A percentile compares a stretch with the other conserved stretches of the same genome.
These are phyloP conservation scores for Aspergillus novoparasiticus DNA, from an alignment of 2,329 filamentous ascomycete species.

Conservation along the genomic window DNA sequence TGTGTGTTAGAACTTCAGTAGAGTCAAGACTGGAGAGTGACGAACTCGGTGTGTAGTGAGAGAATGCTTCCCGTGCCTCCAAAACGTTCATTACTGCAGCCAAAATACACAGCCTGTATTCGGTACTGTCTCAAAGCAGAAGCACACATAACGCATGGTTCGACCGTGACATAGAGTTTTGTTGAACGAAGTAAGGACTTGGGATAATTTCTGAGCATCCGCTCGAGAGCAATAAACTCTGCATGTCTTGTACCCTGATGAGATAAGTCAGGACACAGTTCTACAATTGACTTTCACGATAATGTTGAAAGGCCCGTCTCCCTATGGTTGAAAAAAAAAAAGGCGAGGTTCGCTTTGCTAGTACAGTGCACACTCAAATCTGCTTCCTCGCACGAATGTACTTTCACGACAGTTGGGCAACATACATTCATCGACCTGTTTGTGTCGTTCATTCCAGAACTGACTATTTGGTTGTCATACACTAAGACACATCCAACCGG, in stretches of 20 bases:
- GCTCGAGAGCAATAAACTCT: slow-evolving; percentile 83
- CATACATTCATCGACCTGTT: slow-evolving; percentile 75
- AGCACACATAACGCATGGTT: slow-evolving; percentile 98
- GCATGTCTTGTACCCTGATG: slow-evolving; percentile 86
- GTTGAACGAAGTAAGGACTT: slow-evolving; percentile 70
- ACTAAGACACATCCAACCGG: slow-evolving; percentile 96
- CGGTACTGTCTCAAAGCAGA: slow-evolving; percentile 85
- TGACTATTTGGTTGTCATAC: slow-evolving; percentile 75
- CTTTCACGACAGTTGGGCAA: slow-evolving; percentile 6
- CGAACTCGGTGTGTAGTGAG: slow-evolving; percentile 73
- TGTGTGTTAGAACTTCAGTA: slow-evolving; percentile 13
- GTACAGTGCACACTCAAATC: background rate
- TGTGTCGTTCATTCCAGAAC: slow-evolving; percentile 93
- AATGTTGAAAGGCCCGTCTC: background rate
- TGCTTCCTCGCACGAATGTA: background rate
- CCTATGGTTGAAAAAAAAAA: background rate
- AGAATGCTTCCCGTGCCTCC: slow-evolving; percentile 94
- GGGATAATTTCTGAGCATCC: slow-evolving; percentile 66
- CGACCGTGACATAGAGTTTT: slow-evolving; percentile 92
- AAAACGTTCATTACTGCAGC: slow-evolving; percentile 94
- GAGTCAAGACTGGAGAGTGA: slow-evolving; percentile 18
- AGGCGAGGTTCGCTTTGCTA: background rate
- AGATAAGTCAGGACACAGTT: slow-evolving; percentile 1
- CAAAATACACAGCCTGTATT: slow-evolving; percentile 90
- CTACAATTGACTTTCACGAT: background rate